A percentile compares a stretch with the other conserved stretches of the same genome.
Conservation (phyloP, 192 early-diverging fungal species). For the Mortierella claussenii region DNA sequence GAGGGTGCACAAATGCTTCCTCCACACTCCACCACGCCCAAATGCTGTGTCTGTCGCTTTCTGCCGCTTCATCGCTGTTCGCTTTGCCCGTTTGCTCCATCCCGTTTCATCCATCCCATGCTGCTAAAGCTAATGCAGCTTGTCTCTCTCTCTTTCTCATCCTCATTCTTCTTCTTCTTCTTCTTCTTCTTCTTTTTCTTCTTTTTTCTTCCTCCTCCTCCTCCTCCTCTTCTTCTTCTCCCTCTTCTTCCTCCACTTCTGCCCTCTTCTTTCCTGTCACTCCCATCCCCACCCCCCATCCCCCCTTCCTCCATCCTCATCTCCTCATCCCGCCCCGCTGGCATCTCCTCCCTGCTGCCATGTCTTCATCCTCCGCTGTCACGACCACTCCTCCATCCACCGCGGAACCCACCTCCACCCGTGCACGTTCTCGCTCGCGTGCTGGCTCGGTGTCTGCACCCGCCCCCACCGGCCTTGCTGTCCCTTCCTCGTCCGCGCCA, state of each 20-base stretch:
- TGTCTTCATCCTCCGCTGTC: slow-evolving; percentile 23
- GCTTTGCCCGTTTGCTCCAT: background rate
- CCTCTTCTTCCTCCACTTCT: background rate
- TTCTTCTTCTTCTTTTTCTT: background rate
- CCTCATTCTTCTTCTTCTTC: background rate
- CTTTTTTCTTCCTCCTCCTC: background rate
- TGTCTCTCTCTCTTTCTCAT: background rate
- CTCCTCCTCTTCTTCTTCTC: background rate
- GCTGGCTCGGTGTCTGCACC: slow-evolving; percentile 31
- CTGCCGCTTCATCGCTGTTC: background rate
- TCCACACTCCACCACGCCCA: no score
- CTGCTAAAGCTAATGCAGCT: background rate
- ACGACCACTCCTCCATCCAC: slow-evolving; percentile 12
- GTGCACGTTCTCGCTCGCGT: slow-evolving; percentile 40
- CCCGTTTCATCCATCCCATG: background rate
- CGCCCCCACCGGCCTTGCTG: slow-evolving; percentile 11
- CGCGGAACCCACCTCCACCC: slow-evolving; percentile 13
- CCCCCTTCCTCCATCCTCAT: background rate
- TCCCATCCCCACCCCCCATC: background rate
- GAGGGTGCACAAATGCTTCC: background rate
- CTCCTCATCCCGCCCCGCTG: no score
- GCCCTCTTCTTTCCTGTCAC: background rate
- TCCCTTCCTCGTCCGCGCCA: slow-evolving; percentile 21
- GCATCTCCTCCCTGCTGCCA: background rate
- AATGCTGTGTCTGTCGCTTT: background rate